phyloP scores from a whole-genome alignment of 1,284 basidiomycete genomes.

The Meripilus lineatus region DNA sequence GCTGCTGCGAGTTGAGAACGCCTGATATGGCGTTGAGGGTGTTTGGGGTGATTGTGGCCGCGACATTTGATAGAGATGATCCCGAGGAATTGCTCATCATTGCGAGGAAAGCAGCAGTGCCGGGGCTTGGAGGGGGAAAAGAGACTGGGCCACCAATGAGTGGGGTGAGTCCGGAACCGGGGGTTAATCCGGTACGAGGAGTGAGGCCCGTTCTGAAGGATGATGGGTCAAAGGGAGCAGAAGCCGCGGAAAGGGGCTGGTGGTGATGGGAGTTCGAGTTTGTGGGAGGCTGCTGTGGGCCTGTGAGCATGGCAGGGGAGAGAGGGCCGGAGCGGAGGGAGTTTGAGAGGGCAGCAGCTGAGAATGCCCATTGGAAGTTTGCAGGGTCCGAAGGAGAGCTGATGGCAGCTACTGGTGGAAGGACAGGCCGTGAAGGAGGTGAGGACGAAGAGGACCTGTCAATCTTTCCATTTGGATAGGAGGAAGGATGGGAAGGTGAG shows the following conservation, averaged over 20 bases:
- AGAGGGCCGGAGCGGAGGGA: slow-evolving; percentile 89
- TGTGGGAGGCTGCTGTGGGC: slow-evolving; percentile 52
- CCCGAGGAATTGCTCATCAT: slow-evolving; percentile 70
- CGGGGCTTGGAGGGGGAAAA: slow-evolving; percentile 85
- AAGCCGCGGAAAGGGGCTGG: slow-evolving; percentile 19
- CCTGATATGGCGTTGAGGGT: slow-evolving; percentile 81
- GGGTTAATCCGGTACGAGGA: slow-evolving; percentile 66
- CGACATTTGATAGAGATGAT: slow-evolving; percentile 48
- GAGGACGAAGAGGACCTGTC: slow-evolving; percentile 28
- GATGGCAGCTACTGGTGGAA: slow-evolving; percentile 85
- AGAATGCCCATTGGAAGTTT: slow-evolving; percentile 68
- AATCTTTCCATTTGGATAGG: slow-evolving; percentile 18
- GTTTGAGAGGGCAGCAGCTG: slow-evolving; percentile 51
- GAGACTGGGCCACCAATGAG: slow-evolving; percentile 70
- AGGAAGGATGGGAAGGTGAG: slow-evolving; percentile 19
- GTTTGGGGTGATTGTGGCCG: slow-evolving; percentile 86
- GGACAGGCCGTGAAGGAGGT: slow-evolving; percentile 48
- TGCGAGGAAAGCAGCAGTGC: slow-evolving; percentile 88
- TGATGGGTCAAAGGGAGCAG: slow-evolving; percentile 62
- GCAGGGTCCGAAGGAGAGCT: slow-evolving; percentile 76
- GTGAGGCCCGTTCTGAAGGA: slow-evolving; percentile 81
- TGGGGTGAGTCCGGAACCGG: slow-evolving; percentile 83
- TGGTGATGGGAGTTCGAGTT: slow-evolving; percentile 28
- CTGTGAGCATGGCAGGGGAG: slow-evolving; percentile 92
- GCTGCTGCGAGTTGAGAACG: slow-evolving; percentile 39